Evolutionary conservation across 2,329 filamentous ascomycete genomes (phyloP).

Genomic region (Aspergillus aculeatus): DNA sequence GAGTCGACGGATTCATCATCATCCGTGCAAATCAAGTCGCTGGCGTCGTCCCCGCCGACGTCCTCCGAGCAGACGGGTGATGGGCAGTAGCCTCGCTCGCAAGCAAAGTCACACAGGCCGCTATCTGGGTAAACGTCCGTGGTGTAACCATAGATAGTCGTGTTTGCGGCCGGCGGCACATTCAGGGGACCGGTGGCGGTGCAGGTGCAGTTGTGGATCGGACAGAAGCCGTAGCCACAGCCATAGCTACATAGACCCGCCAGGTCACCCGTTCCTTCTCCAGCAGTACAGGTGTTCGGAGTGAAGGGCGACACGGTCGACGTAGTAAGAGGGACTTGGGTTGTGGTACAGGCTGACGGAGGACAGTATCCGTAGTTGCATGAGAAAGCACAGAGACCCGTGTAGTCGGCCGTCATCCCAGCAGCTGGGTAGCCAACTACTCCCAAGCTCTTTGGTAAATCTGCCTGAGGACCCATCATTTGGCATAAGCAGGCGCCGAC

Average conservation of each 20-base stretch:
- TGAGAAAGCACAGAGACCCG: constrained; percentile 14
- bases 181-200: neutral
- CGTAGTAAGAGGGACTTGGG: constrained; percentile 5
- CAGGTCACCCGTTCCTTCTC: neutral
- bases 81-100: constrained; percentile 3
- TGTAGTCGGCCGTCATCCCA: constrained; percentile 11
- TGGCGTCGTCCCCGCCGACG: neutral
- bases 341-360: constrained; percentile 6
- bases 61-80: neutral
- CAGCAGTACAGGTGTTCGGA: neutral
- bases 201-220: neutral
- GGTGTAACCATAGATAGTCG: constrained; percentile 1
- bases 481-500: constrained; percentile 11
- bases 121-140: neutral
- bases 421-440: constrained; percentile 11
- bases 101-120: constrained; percentile 6
- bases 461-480: neutral
- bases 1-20: neutral
- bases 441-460: constrained; percentile 8
- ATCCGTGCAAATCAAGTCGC: neutral
- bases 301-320: constrained; percentile 16
- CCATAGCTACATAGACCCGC: neutral
- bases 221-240: no score
- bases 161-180: constrained; percentile 1
- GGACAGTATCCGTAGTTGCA: constrained; percentile 18